Evolutionary conservation across 441 rosid species (phyloP).

Genomic region (Bruguiera hainesii): DNA sequence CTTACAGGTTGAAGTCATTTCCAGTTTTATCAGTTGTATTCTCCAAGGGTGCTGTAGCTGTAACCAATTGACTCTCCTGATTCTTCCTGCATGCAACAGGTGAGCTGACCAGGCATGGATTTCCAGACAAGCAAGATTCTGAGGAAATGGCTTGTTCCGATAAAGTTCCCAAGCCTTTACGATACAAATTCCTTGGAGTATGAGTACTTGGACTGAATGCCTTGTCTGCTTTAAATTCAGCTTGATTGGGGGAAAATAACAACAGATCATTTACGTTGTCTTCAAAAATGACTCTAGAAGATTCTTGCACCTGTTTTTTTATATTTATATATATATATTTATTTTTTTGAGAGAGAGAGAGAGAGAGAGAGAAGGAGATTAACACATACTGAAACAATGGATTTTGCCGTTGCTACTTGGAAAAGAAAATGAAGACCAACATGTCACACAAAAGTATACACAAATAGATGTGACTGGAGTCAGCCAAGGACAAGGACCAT

Average conservation of each 20-base stretch:
- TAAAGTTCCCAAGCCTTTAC: slow-evolving; percentile 35
- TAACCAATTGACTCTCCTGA: slow-evolving; percentile 36
- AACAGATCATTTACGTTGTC: slow-evolving; percentile 45
- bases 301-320: slow-evolving; percentile 42
- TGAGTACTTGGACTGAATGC: slow-evolving; percentile 30
- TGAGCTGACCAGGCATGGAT: slow-evolving; percentile 45
- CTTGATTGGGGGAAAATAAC: slow-evolving; percentile 65
- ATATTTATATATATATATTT: too few species aligned
- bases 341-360: background rate
- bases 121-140: slow-evolving; percentile 45
- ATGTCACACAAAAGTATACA: too few species aligned
- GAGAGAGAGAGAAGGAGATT: background rate
- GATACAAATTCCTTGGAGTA: slow-evolving; percentile 51
- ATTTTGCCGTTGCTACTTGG: too few species aligned
- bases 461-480: too few species aligned
- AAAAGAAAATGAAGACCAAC: too few species aligned
- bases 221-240: slow-evolving; percentile 37
- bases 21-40: slow-evolving; percentile 33
- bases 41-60: slow-evolving; percentile 36
- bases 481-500: too few species aligned
- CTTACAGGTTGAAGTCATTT: slow-evolving; percentile 61
- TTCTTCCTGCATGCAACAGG: slow-evolving; percentile 51
- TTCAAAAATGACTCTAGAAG: slow-evolving; percentile 49
- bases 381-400: too few species aligned
- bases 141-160: slow-evolving; percentile 41